These are phyloP conservation scores for Fusarium ambrosium DNA, from an alignment of 2,329 filamentous ascomycete species.

Conservation along the genomic window DNA sequence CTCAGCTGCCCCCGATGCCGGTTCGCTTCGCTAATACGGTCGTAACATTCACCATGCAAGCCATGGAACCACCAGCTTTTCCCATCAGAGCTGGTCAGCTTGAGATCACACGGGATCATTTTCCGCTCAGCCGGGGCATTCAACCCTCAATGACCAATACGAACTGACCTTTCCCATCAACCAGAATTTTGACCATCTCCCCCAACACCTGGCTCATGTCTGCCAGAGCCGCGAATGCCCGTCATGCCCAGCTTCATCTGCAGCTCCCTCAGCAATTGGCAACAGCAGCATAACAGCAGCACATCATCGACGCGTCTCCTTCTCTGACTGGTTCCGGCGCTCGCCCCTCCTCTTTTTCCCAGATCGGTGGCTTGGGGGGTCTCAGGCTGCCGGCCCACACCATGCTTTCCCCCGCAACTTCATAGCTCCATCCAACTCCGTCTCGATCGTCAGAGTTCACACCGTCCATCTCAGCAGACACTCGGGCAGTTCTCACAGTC, in stretches of 20 bases:
- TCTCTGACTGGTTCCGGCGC: slow-evolving; percentile 37
- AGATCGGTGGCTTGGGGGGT: slow-evolving; percentile 43
- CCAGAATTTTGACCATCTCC: background rate
- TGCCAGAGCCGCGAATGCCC: background rate
- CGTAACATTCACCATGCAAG: slow-evolving; percentile 28
- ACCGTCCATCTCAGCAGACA: slow-evolving; percentile 42
- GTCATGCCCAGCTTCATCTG: background rate
- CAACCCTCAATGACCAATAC: background rate
- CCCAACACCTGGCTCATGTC: background rate
- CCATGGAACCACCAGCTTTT: slow-evolving; percentile 24
- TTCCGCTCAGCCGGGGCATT: background rate
- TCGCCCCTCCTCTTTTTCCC: slow-evolving; percentile 16
- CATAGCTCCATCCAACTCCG: slow-evolving; percentile 40
- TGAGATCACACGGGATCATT: background rate
- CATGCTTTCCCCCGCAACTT: slow-evolving; percentile 45
- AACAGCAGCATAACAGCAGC: slow-evolving; percentile 21
- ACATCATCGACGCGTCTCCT: slow-evolving; percentile 11
- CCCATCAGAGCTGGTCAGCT: slow-evolving; percentile 24
- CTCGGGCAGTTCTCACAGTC: slow-evolving; percentile 41
- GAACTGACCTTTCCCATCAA: background rate
- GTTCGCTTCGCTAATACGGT: slow-evolving; percentile 22
- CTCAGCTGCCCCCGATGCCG: slow-evolving; percentile 26
- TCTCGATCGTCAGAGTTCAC: slow-evolving; percentile 48
- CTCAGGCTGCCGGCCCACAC: slow-evolving; percentile 41
- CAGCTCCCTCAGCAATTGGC: slow-evolving; percentile 11